These are phyloP conservation scores for Metroxylon sagu DNA, from an alignment of 176 grass and related monocot genomes.

Conservation along the genomic window DNA sequence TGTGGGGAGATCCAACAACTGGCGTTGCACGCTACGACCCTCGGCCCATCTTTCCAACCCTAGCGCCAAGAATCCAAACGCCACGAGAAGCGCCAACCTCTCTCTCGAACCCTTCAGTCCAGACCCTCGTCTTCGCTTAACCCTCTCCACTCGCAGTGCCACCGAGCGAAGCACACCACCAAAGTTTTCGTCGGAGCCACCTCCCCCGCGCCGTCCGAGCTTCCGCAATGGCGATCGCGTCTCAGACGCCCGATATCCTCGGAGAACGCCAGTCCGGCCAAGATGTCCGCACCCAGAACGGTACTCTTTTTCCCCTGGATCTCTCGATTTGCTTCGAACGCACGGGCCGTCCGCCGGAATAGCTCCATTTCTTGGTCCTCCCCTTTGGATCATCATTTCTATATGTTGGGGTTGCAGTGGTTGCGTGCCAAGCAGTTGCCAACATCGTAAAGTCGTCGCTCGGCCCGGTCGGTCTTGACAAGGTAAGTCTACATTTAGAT, in stretches of 20 bases:
- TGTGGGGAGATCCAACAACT: no score
- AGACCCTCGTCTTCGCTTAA: no score
- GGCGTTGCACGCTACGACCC: no score
- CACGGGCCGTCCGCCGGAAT: no score
- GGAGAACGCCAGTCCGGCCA: constrained; percentile 92
- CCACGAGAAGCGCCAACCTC: no score
- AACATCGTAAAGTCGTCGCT: constrained; percentile 93
- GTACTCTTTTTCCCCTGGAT: constrained; percentile 15
- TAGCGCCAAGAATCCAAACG: no score
- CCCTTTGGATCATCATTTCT: no score
- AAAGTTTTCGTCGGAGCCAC: constrained; percentile 9
- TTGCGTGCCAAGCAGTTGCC: constrained; percentile 75
- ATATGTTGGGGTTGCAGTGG: constrained; percentile 32
- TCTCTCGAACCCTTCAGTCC: no score
- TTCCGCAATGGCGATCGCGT: constrained; percentile 45
- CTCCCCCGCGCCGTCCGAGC: neutral
- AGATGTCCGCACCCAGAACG: constrained; percentile 90
- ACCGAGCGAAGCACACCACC: neutral
- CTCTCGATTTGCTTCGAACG: no score
- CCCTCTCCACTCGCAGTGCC: no score
- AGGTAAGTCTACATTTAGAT: constrained; percentile 31
- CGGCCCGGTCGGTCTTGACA: constrained; percentile 85
- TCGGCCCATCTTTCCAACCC: no score
- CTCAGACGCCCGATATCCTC: constrained; percentile 60
- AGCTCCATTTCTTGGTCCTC: no score